Conservation (phyloP, 2,329 filamentous ascomycete genomes). For the Cercospora sojina region DNA sequence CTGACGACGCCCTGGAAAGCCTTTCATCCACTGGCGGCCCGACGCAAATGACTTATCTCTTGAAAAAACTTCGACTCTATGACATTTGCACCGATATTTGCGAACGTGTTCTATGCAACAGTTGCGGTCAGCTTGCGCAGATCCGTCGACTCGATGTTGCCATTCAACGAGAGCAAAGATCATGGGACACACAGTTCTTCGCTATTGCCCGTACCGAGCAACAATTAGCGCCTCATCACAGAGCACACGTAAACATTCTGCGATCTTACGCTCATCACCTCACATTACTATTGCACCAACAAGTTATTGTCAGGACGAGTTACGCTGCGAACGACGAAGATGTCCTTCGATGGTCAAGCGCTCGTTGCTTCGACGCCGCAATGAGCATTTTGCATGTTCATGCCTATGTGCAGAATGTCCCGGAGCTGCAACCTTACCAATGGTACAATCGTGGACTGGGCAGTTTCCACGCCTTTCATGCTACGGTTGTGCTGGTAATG, state of each 20-base stretch:
- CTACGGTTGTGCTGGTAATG: neutral
- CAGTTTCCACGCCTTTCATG: slow-evolving; percentile 9
- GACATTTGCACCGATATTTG: slow-evolving; percentile 8
- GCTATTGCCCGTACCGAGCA: neutral
- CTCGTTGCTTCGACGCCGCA: neutral
- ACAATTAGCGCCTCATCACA: neutral
- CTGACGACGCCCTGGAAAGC: neutral
- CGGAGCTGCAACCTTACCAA: neutral
- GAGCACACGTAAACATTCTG: slow-evolving; percentile 6
- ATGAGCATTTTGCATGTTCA: neutral
- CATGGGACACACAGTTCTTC: neutral
- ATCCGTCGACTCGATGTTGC: neutral
- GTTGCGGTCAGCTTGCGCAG: neutral
- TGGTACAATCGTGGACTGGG: slow-evolving; percentile 6
- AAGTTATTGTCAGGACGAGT: neutral
- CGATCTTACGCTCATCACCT: neutral
- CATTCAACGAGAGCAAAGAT: neutral
- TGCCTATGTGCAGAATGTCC: neutral
- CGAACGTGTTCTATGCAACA: neutral
- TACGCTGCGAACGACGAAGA: neutral
- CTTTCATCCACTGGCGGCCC: neutral
- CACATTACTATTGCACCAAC: neutral
- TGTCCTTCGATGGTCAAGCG: neutral
- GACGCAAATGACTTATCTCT: slow-evolving; percentile 7
- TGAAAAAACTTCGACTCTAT: slow-evolving; percentile 3